phyloP scores from a whole-genome alignment of 805 yeast genomes.

The Candida peoriensis region DNA sequence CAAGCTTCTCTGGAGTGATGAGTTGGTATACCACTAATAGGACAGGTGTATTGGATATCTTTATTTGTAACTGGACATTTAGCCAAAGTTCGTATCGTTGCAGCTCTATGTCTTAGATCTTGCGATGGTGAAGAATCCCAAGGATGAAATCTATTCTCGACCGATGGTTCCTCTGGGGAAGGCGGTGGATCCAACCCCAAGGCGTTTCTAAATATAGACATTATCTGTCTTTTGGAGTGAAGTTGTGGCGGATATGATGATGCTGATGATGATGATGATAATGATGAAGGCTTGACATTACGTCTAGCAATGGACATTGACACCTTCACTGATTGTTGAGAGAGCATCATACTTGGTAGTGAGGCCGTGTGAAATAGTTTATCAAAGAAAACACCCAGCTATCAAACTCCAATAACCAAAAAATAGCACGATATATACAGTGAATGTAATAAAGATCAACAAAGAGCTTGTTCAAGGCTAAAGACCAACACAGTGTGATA shows the following conservation, averaged over 20 bases:
- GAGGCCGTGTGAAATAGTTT: no score
- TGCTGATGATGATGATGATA: not conserved
- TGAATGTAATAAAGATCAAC: no score
- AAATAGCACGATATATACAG: no score
- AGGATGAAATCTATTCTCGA: constrained; percentile 68
- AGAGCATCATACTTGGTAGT: no score
- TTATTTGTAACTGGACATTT: constrained; percentile 85
- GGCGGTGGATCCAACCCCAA: constrained; percentile 60
- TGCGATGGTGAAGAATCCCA: constrained; percentile 93
- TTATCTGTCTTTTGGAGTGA: constrained; percentile 22
- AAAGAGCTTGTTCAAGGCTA: no score
- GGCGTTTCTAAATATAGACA: constrained; percentile 39
- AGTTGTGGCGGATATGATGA: not conserved
- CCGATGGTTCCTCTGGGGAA: constrained; percentile 62
- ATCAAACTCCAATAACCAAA: no score
- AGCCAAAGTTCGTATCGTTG: constrained; percentile 80
- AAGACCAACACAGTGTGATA: no score
- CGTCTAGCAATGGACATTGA: no score
- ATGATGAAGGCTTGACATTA: not conserved
- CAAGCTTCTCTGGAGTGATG: constrained; percentile 89
- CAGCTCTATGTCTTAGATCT: constrained; percentile 87
- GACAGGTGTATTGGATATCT: constrained; percentile 83
- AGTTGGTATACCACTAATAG: constrained; percentile 93
- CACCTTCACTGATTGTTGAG: no score
- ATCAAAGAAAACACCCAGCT: no score